Percentiles rank a stretch among this genome's conserved stretches.
phyloP scores from a whole-genome alignment of 176 grass and related monocot genomes.

The Aegilops tauschii region DNA sequence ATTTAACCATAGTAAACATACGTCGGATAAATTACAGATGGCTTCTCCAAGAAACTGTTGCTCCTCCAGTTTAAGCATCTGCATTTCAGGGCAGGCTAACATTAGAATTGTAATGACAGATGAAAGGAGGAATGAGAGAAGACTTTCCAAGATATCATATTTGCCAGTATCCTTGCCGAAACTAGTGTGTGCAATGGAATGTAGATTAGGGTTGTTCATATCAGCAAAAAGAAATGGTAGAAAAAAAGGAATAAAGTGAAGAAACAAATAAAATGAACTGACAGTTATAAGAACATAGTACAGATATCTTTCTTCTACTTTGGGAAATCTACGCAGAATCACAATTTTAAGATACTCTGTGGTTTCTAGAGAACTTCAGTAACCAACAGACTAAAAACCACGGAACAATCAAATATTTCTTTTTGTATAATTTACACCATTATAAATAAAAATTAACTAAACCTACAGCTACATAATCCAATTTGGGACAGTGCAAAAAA shows the following conservation, averaged over 20 bases:
- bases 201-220: background rate
- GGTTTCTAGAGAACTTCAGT: background rate
- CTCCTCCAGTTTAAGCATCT: slow-evolving; percentile 97
- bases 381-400: slow-evolving; percentile 3
- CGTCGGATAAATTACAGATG: slow-evolving; percentile 78
- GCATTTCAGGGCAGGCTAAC: slow-evolving; percentile 32
- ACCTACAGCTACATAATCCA: background rate
- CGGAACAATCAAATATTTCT: background rate
- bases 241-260: background rate
- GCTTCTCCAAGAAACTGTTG: slow-evolving; percentile 95
- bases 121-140: slow-evolving; percentile 8
- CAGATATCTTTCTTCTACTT: slow-evolving; percentile 6
- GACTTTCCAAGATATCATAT: slow-evolving; percentile 20
- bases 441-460: slow-evolving; percentile 3
- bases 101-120: slow-evolving; percentile 33
- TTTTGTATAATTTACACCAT: background rate
- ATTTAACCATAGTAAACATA: slow-evolving; percentile 33
- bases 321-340: background rate
- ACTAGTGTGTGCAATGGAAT: background rate
- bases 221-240: background rate
- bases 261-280: background rate
- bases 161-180: slow-evolving; percentile 8
- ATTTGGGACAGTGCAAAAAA: background rate
- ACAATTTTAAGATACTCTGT: background rate
- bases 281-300: background rate